Evolutionary conservation across 1,139 yeast genomes (phyloP).

Genomic region (Arxiozyma bovina): DNA sequence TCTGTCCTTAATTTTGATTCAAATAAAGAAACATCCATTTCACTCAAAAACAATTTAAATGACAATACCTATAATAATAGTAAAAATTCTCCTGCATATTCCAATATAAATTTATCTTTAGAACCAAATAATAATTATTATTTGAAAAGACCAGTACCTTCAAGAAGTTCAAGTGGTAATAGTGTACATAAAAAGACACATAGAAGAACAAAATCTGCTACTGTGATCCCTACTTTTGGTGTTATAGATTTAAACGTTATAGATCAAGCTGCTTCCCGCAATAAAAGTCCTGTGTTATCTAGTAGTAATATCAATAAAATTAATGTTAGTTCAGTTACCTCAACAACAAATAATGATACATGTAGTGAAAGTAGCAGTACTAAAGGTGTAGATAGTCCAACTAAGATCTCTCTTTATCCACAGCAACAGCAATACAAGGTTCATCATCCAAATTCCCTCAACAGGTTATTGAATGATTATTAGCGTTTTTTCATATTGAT

Average conservation of each 20-base stretch:
- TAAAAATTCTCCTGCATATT: neutral
- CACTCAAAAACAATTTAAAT: neutral
- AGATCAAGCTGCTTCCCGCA: neutral
- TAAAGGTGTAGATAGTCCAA: slow-evolving; percentile 11
- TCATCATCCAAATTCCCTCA: slow-evolving; percentile 8
- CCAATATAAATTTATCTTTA: neutral
- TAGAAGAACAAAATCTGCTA: slow-evolving; percentile 23
- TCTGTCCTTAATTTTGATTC: slow-evolving; percentile 17
- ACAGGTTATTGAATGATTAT: slow-evolving; percentile 19
- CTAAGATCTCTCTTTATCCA: neutral
- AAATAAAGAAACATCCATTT: slow-evolving; percentile 1
- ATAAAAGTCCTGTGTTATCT: neutral
- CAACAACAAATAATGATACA: slow-evolving; percentile 17
- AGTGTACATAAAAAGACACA: slow-evolving; percentile 10
- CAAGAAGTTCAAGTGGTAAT: neutral
- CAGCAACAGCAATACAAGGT: neutral
- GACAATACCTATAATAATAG: neutral
- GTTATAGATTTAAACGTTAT: slow-evolving; percentile 16
- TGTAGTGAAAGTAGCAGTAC: slow-evolving; percentile 29
- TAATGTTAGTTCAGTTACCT: neutral
- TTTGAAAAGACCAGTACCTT: neutral
- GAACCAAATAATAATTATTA: neutral
- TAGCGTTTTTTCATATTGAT: neutral
- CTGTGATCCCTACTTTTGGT: slow-evolving; percentile 19
- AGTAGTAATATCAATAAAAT: neutral